Base-by-base conservation (phyloP, 2,329 filamentous ascomycete species). In the Fusarium tuaranense region DNA sequence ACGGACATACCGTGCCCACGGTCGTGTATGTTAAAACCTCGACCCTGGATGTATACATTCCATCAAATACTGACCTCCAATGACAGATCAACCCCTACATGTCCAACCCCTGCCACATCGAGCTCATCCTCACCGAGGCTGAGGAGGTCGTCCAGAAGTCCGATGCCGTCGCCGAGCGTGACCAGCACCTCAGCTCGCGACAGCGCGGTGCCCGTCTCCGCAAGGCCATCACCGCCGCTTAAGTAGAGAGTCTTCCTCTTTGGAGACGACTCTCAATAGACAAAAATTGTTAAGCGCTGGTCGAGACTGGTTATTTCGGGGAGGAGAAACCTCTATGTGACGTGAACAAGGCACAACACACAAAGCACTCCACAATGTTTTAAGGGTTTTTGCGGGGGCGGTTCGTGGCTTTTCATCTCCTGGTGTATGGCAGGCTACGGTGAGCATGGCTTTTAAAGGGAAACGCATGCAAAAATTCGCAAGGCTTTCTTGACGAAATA, bases 51-150 rank as follows among this genome's bases (percentile, higher is more conserved):
- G 53, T 27, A 27, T 16, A 22, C 32, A 32, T 14, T 44, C 13
- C 16, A 18, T 10, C 48, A n/a, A 48, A 16, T 30, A 60, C 76
- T 71, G 66, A 78, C 58, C 16, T 39, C n/a, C 30, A 32, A 36
- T 5, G 2, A 8, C 20, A 98, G 95, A 99, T 99, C 91, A 99
- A 99, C 93, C 97, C 97, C 77, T 99, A 98, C 92, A 98, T 99
- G 97, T 98, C 95, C 81, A 97, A 97, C 93, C 97, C 97, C 81
- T 99, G 96, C 94, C 97, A 99, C 93, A 98, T 99, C 87, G 97
- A 99, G 91, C 90, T 99, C 83, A 99, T 99, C 92, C 92, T 99
- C 82, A 98, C 96, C 84, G 97, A 99, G 92, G 95, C 91, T 83
- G 94, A 97, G 84, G 97, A 99, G 92, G 92, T 93, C 81, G 95